Base-by-base conservation (phyloP, 2,329 filamentous ascomycete genomes). In the Zalaria obscura region DNA sequence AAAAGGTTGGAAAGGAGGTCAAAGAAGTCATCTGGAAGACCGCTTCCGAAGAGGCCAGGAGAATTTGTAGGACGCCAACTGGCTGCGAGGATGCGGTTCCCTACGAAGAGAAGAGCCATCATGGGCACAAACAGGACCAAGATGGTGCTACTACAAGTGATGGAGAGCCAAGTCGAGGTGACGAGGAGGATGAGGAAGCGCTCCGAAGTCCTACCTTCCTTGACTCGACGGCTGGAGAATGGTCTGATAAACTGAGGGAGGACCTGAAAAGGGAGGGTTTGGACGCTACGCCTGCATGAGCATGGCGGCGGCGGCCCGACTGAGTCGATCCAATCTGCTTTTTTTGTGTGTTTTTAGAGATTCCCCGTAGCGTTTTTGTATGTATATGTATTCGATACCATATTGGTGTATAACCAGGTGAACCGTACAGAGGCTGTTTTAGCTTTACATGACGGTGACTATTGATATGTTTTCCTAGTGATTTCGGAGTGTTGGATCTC, bases 21-120 rank as follows among this genome's bases (percentile, higher is more conserved):
- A 73, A 78, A 27, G 80, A 89, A 52, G 80, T 93, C 9, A 60
- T 95, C 8, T 95, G 88, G 88, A 78, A 78, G 59, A 93, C 85
- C 1, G 68, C 71, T 42, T 59, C 68, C 3, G 59, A 64, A 18
- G 63, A 67, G 66, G 77, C 64, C 31, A 75, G 75, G 40, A 65
- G 67, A 7, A 41, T 62, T 25, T 89, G 81, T 53, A 69, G 76
- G 26, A 67, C 75, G 6, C 84, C 85, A 0, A 66, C 59, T 37
- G 77, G 77, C 0, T 86, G 81, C 49, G 75, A 76, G 48, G 61
- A 65, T 2, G 46, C 62, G 27, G 29, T 42, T 32, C 27, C 39
- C 11, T 18, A 26, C 40, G 39, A 45, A 38, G 27, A 42, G 25
- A 34, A 36, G 34, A 28, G 41, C 3, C 10, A 26, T 9, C 18